phyloP scores from a whole-genome alignment of 257 asterid genomes.

The Nicotiana obtusifolia region DNA sequence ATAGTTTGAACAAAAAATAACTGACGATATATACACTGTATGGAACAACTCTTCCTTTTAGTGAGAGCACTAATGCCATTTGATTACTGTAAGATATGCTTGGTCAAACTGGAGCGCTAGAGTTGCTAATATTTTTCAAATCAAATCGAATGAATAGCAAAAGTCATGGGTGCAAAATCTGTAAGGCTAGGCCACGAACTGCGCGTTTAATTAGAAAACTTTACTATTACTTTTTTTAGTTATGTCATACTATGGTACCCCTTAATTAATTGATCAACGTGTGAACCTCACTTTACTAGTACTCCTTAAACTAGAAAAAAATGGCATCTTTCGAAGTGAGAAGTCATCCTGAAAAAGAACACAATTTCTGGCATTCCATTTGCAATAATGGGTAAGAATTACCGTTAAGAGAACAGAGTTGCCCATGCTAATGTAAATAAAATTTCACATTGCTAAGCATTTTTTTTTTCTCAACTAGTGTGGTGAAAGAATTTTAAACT shows the following conservation, averaged over 20 bases:
- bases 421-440: neutral
- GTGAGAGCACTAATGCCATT: neutral
- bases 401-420: neutral
- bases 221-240: neutral
- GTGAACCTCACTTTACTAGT: neutral
- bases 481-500: neutral
- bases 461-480: neutral
- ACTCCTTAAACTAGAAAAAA: neutral
- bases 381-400: neutral
- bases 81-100: neutral
- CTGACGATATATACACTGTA: too few relatives aligned
- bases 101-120: neutral
- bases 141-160: neutral
- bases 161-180: too few relatives aligned
- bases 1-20: too few relatives aligned
- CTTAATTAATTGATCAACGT: neutral
- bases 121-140: neutral
- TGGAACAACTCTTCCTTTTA: neutral
- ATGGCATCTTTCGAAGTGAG: neutral
- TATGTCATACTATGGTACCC: neutral
- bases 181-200: neutral
- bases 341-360: neutral
- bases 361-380: neutral
- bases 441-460: neutral
- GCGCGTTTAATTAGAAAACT: neutral